Conservation (phyloP, 2,329 filamentous ascomycete genomes). For the Drechslerella dactyloides region DNA sequence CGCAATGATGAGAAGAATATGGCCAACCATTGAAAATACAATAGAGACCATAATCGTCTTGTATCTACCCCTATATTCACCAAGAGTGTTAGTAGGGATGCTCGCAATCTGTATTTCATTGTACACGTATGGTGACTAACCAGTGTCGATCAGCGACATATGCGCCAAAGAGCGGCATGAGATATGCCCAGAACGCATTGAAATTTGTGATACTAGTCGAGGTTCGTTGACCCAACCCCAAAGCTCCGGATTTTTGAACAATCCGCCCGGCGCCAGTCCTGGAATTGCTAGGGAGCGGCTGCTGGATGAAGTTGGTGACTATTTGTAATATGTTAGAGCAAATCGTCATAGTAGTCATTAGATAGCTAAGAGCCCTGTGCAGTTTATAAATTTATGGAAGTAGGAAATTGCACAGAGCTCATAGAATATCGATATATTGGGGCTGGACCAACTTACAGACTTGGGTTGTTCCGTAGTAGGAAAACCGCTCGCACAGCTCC, state of each 20-base stretch:
- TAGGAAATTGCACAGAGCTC: not conserved
- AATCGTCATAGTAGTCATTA: too few relatives aligned
- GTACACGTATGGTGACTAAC: conserved; percentile 57
- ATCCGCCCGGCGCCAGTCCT: conserved; percentile 63
- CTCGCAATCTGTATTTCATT: conserved; percentile 55
- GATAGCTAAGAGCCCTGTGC: too few relatives aligned
- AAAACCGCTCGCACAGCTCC: conserved; percentile 66
- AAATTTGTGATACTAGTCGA: conserved; percentile 64
- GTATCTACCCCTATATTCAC: conserved; percentile 65
- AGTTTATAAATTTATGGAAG: too few relatives aligned
- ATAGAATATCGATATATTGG: conserved; percentile 10
- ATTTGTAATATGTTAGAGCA: too few relatives aligned
- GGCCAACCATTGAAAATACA: conserved; percentile 62
- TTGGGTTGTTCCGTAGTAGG: conserved; percentile 66
- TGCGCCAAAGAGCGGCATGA: conserved; percentile 61
- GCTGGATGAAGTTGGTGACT: conserved; percentile 69
- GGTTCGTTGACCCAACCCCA: conserved; percentile 67
- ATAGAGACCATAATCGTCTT: conserved; percentile 66
- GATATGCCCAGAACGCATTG: conserved; percentile 66
- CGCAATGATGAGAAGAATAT: conserved; percentile 63
- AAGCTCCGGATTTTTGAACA: conserved; percentile 62
- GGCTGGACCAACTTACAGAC: conserved; percentile 64
- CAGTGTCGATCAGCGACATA: conserved; percentile 37
- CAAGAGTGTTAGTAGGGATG: not conserved
- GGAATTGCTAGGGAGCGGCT: conserved; percentile 64